Evolutionary conservation across 805 yeast genomes (phyloP).

Genomic region (Torulaspora quercuum): DNA sequence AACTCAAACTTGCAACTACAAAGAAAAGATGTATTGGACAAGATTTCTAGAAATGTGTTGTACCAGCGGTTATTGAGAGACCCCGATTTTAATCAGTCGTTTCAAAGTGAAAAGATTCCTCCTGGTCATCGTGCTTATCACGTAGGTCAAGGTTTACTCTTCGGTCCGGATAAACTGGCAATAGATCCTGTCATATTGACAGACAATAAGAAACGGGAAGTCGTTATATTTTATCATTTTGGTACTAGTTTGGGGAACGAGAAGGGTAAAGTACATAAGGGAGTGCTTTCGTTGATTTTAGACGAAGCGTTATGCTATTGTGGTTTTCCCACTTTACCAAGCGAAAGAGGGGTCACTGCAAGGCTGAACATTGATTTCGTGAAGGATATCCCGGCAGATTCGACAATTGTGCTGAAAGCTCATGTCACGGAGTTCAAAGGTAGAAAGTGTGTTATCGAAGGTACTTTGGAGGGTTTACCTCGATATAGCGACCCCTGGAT

Average conservation of each 20-base stretch:
- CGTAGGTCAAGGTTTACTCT: conserved; percentile 68
- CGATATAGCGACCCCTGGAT: conserved; percentile 1
- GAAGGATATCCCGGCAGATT: conserved; percentile 48
- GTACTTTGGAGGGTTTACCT: conserved; percentile 49
- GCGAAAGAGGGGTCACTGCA: conserved; percentile 86
- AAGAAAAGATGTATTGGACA: conserved; percentile 29
- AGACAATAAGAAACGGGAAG: conserved; percentile 47
- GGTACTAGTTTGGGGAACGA: conserved; percentile 64
- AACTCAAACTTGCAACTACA: conserved; percentile 30
- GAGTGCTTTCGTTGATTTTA: conserved; percentile 69
- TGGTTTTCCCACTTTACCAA: conserved; percentile 80
- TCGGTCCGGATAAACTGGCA: conserved; percentile 63
- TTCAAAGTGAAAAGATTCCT: conserved; percentile 50
- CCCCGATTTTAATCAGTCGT: conserved; percentile 17
- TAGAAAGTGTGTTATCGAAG: conserved; percentile 76
- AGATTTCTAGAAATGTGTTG: conserved; percentile 16
- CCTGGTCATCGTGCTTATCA: conserved; percentile 57
- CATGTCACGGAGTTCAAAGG: conserved; percentile 65
- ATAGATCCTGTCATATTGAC: conserved; percentile 71
- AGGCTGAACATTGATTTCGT: conserved; percentile 59
- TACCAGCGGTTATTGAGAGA: conserved; percentile 25
- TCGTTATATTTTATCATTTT: conserved; percentile 65
- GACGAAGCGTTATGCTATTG: conserved; percentile 85
- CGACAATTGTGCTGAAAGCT: conserved; percentile 65
- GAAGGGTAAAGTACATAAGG: conserved; percentile 76